Evolutionary conservation across 2,329 filamentous ascomycete genomes (phyloP).

Genomic region (Myriangium duriaei): DNA sequence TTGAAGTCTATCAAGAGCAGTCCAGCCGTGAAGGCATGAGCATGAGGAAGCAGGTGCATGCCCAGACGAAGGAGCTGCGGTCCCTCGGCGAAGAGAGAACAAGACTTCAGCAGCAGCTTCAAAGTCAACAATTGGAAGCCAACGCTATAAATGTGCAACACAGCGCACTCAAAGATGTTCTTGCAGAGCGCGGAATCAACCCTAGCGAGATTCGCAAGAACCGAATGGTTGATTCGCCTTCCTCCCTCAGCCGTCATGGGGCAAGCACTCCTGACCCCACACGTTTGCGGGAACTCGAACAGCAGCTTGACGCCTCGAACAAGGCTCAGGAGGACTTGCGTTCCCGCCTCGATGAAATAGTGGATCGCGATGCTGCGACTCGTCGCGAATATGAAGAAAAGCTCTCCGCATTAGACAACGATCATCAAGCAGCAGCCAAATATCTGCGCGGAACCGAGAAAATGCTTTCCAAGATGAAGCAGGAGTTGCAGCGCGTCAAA

Average conservation of each 20-base stretch:
- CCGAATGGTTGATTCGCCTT: slow-evolving; percentile 59
- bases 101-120: slow-evolving; percentile 69
- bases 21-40: slow-evolving; percentile 83
- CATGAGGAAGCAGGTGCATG: slow-evolving; percentile 80
- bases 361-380: slow-evolving; percentile 71
- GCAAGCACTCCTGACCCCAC: slow-evolving; percentile 59
- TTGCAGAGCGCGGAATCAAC: slow-evolving; percentile 79
- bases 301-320: slow-evolving; percentile 65
- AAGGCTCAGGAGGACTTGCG: slow-evolving; percentile 81
- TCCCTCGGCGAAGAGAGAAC: slow-evolving; percentile 67
- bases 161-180: slow-evolving; percentile 81
- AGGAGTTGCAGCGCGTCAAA: slow-evolving; percentile 90
- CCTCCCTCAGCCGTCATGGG: slow-evolving; percentile 47
- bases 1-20: slow-evolving; percentile 96
- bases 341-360: slow-evolving; percentile 61
- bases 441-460: slow-evolving; percentile 98
- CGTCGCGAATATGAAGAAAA: slow-evolving; percentile 86
- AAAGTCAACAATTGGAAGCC: slow-evolving; percentile 81
- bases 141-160: slow-evolving; percentile 89
- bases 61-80: slow-evolving; percentile 70
- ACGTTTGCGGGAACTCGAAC: slow-evolving; percentile 73
- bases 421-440: slow-evolving; percentile 94
- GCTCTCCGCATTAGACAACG: slow-evolving; percentile 83
- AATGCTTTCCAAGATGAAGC: slow-evolving; percentile 97
- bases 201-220: slow-evolving; percentile 59